Evolutionary conservation across 352 stramenopile genomes (phyloP).

Genomic region (Pythium folliculosum): DNA sequence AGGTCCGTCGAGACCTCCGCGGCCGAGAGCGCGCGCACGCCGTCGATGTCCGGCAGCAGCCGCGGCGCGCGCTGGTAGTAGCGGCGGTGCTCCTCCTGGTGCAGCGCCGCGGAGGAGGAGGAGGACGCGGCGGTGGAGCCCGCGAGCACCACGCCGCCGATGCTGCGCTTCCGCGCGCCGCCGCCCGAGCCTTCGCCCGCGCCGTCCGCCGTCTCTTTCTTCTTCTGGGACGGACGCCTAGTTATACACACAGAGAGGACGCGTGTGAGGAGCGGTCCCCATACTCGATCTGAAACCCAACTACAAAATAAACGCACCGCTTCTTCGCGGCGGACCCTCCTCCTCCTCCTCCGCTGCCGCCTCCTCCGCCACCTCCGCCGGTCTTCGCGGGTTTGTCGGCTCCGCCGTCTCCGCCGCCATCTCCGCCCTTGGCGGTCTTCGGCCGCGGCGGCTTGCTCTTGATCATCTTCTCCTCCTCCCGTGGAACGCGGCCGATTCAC

Average conservation of each 20-base stretch:
- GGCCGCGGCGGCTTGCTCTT: slow-evolving; percentile 28
- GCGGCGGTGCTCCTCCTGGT: slow-evolving; percentile 25
- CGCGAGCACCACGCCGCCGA: slow-evolving; percentile 17
- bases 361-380: slow-evolving; percentile 10
- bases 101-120: slow-evolving; percentile 17
- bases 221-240: slow-evolving; percentile 45
- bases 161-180: slow-evolving; percentile 25
- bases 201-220: slow-evolving; percentile 51
- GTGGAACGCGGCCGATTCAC: not conserved
- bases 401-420: slow-evolving; percentile 9
- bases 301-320: slow-evolving; percentile 13
- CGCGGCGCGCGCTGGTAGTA: slow-evolving; percentile 52
- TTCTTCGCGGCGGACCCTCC: slow-evolving; percentile 23
- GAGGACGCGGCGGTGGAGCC: slow-evolving; percentile 1
- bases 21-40: slow-evolving; percentile 48
- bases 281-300: not conserved
- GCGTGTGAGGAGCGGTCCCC: not conserved
- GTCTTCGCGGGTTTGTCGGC: slow-evolving; percentile 17
- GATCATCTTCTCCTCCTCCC: slow-evolving; percentile 12
- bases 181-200: not conserved
- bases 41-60: slow-evolving; percentile 57
- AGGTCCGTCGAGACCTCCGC: slow-evolving; percentile 59
- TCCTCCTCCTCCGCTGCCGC: not conserved
- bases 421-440: slow-evolving; percentile 23
- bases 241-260: slow-evolving; percentile 16